Base-by-base conservation (phyloP, 2,329 filamentous ascomycete genomes). In the Nemania serpens region DNA sequence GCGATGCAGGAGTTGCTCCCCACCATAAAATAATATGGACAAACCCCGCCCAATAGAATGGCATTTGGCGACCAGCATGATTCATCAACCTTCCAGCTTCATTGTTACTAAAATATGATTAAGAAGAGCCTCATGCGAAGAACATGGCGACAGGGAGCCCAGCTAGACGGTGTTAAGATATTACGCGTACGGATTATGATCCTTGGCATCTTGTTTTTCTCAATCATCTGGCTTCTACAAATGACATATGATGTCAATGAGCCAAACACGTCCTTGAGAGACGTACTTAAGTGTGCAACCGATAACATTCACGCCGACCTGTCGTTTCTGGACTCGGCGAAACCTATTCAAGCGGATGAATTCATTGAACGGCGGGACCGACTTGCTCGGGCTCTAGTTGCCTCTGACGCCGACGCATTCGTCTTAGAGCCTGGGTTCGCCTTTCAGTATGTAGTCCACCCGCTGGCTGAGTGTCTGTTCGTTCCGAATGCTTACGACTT, bases 361-460 rank as follows among this genome's bases (percentile, higher is more conserved):
- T n/a, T n/a, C n/a, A n/a, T n/a, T 3, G 68, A 78, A 17, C 81
- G 86, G 2, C 77, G 85, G 11, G 78, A 87, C 58, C 78, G 79
- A n/a, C 75, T 88, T 1, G 86, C 85, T 1, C 69, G 73, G 58
- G 85, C 85, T 9, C 73, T 88, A n/a, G 74, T 77, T 11, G 73
- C 73, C 0, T 81, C 84, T 43, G 75, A 73, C 1, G 72, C 82
- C 1, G 84, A 87, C 70, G 85, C 84, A 0, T 88, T 88, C 64
- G 75, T 87, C 1, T 75, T 87, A 1, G 86, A 89, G 68, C 86
- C 86, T 1, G 86, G 86, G 2, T 88, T 87, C 68, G 86, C 84
- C 0, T 88, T 88, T 65, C 81, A 85, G 73, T 86, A 70, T 37
- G 66, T 33, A 29, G 2, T 15, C 2, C 20, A n/a, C 49, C 41